Evolutionary conservation across 495 filamentous ascomycete species (phyloP).

Genomic region (Penicillium cinerascens): DNA sequence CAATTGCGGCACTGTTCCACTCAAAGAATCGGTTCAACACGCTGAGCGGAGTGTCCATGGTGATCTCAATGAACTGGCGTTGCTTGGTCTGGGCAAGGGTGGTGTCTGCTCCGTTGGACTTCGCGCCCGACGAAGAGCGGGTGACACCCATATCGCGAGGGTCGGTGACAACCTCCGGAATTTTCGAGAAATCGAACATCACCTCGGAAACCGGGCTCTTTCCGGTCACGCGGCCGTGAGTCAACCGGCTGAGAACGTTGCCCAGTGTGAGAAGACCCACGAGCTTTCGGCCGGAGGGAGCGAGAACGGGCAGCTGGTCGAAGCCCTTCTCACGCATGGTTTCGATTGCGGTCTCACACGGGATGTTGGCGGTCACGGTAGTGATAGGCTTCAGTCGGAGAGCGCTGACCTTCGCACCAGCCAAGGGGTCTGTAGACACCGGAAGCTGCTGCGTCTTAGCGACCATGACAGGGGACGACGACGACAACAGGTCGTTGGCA

Average conservation of each 20-base stretch:
- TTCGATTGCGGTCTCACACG: constrained; percentile 84
- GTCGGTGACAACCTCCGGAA: constrained; percentile 85
- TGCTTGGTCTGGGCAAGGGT: constrained; percentile 29
- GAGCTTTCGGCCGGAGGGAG: constrained; percentile 62
- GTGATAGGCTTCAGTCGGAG: constrained; percentile 90
- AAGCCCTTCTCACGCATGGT: constrained; percentile 96
- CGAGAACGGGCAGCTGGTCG: constrained; percentile 90
- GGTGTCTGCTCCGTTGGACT: background rate
- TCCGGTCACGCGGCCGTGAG: constrained; percentile 69
- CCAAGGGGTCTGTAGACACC: constrained; percentile 54
- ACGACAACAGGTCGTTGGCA: constrained; percentile 80
- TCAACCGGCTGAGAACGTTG: constrained; percentile 88
- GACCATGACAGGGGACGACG: constrained; percentile 49
- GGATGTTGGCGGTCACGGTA: constrained; percentile 63
- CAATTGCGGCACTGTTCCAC: constrained; percentile 94
- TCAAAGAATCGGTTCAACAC: constrained; percentile 90
- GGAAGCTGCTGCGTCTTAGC: constrained; percentile 32
- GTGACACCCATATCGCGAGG: constrained; percentile 55
- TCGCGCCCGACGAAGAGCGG: background rate
- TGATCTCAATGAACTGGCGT: constrained; percentile 88
- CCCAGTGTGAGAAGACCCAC: constrained; percentile 91
- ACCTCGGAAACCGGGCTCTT: constrained; percentile 74
- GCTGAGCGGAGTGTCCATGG: constrained; percentile 77
- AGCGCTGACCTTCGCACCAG: constrained; percentile 68
- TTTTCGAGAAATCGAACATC: constrained; percentile 90